Evolutionary conservation across 2,329 filamentous ascomycete species (phyloP).

Genomic region (Magnaporthiopsis incrustans): DNA sequence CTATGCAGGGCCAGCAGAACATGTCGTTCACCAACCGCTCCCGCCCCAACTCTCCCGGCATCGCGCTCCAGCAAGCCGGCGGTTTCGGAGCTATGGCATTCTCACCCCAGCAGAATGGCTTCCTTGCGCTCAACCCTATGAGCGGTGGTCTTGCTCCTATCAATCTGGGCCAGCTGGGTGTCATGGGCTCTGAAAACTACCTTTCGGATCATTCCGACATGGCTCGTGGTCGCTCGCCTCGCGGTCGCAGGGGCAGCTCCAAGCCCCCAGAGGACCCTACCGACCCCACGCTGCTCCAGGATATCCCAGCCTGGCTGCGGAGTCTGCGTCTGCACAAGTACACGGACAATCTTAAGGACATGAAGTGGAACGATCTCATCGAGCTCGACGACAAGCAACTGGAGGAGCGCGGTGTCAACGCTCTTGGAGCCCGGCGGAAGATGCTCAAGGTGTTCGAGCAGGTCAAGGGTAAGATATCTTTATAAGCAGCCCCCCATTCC

Average conservation of each 20-base stretch:
- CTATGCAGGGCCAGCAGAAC: constrained; percentile 55
- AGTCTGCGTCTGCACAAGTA: constrained; percentile 97
- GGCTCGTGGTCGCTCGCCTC: constrained; percentile 79
- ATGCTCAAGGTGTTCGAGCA: constrained; percentile 99
- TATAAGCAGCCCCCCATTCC: neutral
- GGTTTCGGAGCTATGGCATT: constrained; percentile 50
- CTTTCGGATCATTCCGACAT: constrained; percentile 92
- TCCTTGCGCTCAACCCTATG: constrained; percentile 38
- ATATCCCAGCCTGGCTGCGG: constrained; percentile 93
- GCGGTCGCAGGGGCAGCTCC: constrained; percentile 85
- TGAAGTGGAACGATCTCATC: constrained; percentile 91
- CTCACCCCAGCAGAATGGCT: constrained; percentile 91
- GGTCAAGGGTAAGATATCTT: constrained; percentile 57
- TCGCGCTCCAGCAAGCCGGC: constrained; percentile 59
- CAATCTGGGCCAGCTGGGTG: constrained; percentile 63
- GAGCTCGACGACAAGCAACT: constrained; percentile 89
- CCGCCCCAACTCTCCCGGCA: constrained; percentile 80
- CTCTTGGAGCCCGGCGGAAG: constrained; percentile 88
- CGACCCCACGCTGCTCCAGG: constrained; percentile 79
- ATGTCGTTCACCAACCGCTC: constrained; percentile 64
- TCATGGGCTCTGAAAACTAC: constrained; percentile 65
- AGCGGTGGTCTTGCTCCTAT: constrained; percentile 49
- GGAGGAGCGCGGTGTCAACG: constrained; percentile 89
- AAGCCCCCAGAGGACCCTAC: constrained; percentile 98
- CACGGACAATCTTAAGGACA: constrained; percentile 93